Base-by-base conservation (phyloP, 352 stramenopile species). In the Globisporangium heterothallicum region DNA sequence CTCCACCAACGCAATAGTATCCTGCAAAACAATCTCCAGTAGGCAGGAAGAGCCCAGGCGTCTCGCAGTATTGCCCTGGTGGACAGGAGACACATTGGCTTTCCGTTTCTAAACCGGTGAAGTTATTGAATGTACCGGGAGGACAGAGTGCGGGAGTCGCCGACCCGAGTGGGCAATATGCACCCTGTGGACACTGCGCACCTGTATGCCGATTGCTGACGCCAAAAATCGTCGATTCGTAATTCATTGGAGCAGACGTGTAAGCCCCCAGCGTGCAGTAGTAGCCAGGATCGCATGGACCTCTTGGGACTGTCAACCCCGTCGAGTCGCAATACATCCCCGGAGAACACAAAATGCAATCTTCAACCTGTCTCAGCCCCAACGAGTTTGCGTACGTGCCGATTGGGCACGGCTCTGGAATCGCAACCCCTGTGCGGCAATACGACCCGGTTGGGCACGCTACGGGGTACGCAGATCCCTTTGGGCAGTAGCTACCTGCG, bases 251-350 rank as follows among this genome's bases (percentile, higher is more conserved):
- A 13, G 88, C 86, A 1, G 86, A 96, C 0, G 88, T 97, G 46
- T 96, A 96, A 4, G 85, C 88, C 1, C 90, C 89, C 1, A 77
- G 42, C 2, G 78, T 80, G 50, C 93, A 98, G 59, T 96, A 98
- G 56, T 97, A 97, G 0, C 93, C 93, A 14, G 83, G 72, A 21
- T 92, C 81, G 47, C 93, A 98, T 3, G 72, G 79, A 13, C 80
- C 78, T 9, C 74, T 66, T 2, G 86, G 84, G 12, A 71, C 59
- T 1, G 84, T 91, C 27, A 97, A 74, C 0, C 59, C 83, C 18
- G 72, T 92, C 4, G 82, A 70, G 42, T 98, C 90, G 60, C 92
- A 98, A 51, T 95, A 98, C 69, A 85, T 85, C 1, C 93, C 92
- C n/a, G 88, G 80, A 14, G 83, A 66, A 55, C 93, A 98, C 27